Evolutionary conservation across 2,329 filamentous ascomycete genomes (phyloP).

Genomic region (Beauveria sp.): DNA sequence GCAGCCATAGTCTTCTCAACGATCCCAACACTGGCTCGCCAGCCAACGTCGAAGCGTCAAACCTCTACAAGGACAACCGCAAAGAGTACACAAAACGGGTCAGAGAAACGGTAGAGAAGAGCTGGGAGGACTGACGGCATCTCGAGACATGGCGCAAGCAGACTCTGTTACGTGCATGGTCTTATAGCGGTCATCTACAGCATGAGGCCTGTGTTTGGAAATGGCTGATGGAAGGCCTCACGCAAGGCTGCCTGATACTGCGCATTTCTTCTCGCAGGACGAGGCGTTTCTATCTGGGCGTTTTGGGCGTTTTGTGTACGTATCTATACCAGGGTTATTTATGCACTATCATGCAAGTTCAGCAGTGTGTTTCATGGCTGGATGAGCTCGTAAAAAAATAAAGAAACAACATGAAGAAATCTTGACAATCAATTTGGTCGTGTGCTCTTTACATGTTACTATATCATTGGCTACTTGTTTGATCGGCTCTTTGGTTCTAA

Average conservation of each 20-base stretch:
- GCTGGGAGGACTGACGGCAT: conserved; percentile 75
- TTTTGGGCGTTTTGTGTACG: conserved; percentile 8
- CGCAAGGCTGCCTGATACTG: not conserved
- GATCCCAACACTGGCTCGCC: conserved; percentile 98
- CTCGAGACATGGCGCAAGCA: not conserved
- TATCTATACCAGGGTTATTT: conserved; percentile 10
- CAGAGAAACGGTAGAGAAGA: conserved; percentile 96
- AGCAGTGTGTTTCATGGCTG: not conserved
- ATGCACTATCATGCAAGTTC: not conserved
- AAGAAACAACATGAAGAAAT: not conserved
- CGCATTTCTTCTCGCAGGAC: not conserved
- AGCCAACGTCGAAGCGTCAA: conserved; percentile 95
- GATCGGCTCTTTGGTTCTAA: no score
- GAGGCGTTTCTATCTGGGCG: conserved; percentile 6
- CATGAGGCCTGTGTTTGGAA: conserved; percentile 8
- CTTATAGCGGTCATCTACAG: not conserved
- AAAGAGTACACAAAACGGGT: conserved; percentile 95
- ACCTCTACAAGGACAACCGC: conserved; percentile 95
- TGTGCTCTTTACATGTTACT: no score
- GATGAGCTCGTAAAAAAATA: not conserved
- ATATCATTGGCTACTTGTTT: no score
- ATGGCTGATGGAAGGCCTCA: not conserved
- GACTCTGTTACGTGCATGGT: not conserved
- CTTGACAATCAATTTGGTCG: no score
- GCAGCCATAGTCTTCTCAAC: conserved; percentile 67